Base-by-base conservation (phyloP, 2,329 filamentous ascomycete genomes). In the Fusarium keratoplasticum region DNA sequence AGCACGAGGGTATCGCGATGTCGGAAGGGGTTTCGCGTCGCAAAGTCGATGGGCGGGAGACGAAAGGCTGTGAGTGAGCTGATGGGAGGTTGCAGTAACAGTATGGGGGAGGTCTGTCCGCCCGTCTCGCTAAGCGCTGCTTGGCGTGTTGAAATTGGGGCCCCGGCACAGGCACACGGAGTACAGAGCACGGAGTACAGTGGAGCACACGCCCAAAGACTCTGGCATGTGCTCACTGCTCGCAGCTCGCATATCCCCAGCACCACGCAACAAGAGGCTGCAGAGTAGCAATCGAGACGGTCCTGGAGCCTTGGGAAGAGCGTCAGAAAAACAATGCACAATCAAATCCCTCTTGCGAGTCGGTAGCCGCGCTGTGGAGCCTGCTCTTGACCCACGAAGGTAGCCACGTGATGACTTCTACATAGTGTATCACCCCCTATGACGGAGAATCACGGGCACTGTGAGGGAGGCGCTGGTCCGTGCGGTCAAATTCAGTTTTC, bases 371-470 rank as follows among this genome's bases (percentile, higher is more conserved):
- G 66, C 71, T 71, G 76, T 80, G 78, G 77, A 77, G 66, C 66
- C 72, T 54, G 62, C 38, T 66, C 67, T 69, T 71, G 76, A 76
- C 77, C 80, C 78, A 81, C 79, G 80, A 81, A 72, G 72, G 29
- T 60, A 64, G 77, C 75, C 82, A 83, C 82, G 82, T 83, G 82
- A 83, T 77, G 70, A 8, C n/a, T 16, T 47, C 59, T 40, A 47
- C 64, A 81, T 81, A 81, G 81, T 82, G 31, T 9, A 31, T 10
- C 2, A 5, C 14, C 33, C 44, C 27, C 38, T 36, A 25, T 60
- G 64, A 64, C 72, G 68, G 74, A 47, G 22, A 35, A 42, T 18
- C 20, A 55, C 38, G 47, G 36, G 35, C 72, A 82, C 80, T 81
- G 80, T 82, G 76, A 62, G 7, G 31, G 13, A 18, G 5, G 71